These are phyloP conservation scores for Henckelia pumila DNA, from an alignment of 257 asterid species.

Conservation along the genomic window DNA sequence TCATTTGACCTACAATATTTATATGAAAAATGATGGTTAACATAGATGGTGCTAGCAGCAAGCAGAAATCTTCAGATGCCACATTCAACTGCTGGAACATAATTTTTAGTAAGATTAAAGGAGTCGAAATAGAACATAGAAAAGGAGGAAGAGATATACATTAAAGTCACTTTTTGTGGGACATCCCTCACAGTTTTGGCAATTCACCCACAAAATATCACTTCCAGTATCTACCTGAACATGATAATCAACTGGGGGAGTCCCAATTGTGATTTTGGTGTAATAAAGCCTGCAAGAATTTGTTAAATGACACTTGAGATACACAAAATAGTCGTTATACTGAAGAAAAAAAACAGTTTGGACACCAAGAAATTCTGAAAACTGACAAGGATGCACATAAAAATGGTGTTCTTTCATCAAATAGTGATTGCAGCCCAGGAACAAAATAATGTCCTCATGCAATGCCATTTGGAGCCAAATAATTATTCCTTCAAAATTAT, in stretches of 20 bases:
- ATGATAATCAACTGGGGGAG: conserved; percentile 54
- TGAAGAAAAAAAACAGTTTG: conserved; percentile 9
- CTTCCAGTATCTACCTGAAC: conserved; percentile 77
- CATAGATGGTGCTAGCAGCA: neutral
- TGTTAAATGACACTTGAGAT: conserved; percentile 14
- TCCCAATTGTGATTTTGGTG: conserved; percentile 54
- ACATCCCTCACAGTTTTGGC: conserved; percentile 48
- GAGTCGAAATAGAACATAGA: neutral
- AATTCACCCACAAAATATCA: conserved; percentile 62
- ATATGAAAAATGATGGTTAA: neutral
- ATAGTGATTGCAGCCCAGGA: neutral
- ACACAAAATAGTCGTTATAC: conserved; percentile 11
- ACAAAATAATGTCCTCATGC: too few species aligned
- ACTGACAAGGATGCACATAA: neutral
- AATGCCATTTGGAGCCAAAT: too few species aligned
- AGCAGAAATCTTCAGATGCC: conserved; percentile 3
- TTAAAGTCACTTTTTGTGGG: conserved; percentile 53
- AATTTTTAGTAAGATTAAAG: neutral
- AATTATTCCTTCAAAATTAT: too few species aligned
- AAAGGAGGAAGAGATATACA: conserved; percentile 30
- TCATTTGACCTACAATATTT: conserved; percentile 14
- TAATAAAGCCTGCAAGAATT: conserved; percentile 50
- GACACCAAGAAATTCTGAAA: neutral
- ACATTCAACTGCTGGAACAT: neutral
- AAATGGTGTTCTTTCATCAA: neutral